Percentiles rank a stretch among this genome's conserved stretches.
phyloP scores from a whole-genome alignment of 495 filamentous ascomycete species.

The Penicillium lividum region DNA sequence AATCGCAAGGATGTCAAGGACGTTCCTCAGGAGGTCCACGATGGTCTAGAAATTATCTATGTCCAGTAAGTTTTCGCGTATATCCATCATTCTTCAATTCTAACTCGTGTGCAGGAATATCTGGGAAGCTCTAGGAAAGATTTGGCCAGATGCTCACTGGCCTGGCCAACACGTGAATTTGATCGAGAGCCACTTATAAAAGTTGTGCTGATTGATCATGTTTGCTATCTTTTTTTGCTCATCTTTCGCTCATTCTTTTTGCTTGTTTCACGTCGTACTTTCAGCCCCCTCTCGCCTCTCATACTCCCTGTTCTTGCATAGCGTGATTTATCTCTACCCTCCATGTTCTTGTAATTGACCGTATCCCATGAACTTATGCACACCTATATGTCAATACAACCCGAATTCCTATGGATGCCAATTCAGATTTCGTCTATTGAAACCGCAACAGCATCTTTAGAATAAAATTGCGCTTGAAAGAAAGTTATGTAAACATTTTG shows the following conservation, averaged over 20 bases:
- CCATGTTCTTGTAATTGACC: not conserved
- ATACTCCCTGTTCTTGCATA: slow-evolving; percentile 7
- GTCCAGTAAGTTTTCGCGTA: slow-evolving; percentile 63
- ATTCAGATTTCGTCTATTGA: too few species aligned
- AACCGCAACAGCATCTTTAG: too few species aligned
- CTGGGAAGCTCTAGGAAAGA: slow-evolving; percentile 79
- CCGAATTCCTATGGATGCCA: too few species aligned
- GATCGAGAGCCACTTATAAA: slow-evolving; percentile 61
- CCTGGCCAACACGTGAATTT: slow-evolving; percentile 64
- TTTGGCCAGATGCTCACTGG: slow-evolving; percentile 86
- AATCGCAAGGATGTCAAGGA: slow-evolving; percentile 95
- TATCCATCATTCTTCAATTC: slow-evolving; percentile 1
- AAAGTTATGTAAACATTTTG: too few species aligned
- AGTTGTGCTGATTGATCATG: not conserved
- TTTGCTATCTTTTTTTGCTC: not conserved
- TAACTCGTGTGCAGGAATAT: slow-evolving; percentile 60
- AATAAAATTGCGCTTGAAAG: too few species aligned
- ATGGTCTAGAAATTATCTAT: slow-evolving; percentile 84
- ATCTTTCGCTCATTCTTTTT: not conserved
- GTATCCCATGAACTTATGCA: not conserved
- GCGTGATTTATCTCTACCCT: not conserved
- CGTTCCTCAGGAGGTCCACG: slow-evolving; percentile 84
- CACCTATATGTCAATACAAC: not conserved
- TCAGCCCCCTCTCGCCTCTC: slow-evolving; percentile 7
- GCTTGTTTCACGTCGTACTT: not conserved